Conservation (phyloP, 257 asterid genomes). For the Jacaranda copaia region DNA sequence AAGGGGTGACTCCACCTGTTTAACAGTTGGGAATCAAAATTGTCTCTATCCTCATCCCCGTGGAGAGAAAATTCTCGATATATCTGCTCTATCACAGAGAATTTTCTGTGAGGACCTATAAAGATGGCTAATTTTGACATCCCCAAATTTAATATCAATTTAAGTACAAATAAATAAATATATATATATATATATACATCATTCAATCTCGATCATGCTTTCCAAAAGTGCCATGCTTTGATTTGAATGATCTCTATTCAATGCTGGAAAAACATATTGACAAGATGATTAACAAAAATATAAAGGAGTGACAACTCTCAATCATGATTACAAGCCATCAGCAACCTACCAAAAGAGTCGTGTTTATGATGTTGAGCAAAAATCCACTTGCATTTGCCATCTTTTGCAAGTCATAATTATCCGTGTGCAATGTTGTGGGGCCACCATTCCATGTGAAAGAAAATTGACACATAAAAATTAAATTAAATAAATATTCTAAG, state of each 20-base stretch:
- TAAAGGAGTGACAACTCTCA: neutral
- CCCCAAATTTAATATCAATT: too few relatives aligned
- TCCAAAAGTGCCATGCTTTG: neutral
- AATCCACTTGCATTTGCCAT: slow-evolving; percentile 28
- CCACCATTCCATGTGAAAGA: slow-evolving; percentile 28
- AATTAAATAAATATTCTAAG: too few relatives aligned
- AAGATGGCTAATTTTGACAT: too few relatives aligned
- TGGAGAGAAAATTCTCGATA: too few relatives aligned
- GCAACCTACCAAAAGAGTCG: slow-evolving; percentile 12
- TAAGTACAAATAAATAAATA: too few relatives aligned
- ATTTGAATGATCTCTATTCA: neutral
- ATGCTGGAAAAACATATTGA: neutral
- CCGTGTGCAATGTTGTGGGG: slow-evolving; percentile 37
- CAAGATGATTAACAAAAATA: neutral
- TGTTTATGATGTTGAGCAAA: slow-evolving; percentile 21
- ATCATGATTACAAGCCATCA: neutral
- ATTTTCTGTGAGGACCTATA: too few relatives aligned
- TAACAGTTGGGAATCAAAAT: too few relatives aligned
- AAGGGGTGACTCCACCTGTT: too few relatives aligned
- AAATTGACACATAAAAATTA: neutral
- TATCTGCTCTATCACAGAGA: too few relatives aligned
- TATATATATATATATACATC: neutral
- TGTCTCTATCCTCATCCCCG: too few relatives aligned
- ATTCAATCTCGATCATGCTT: neutral
- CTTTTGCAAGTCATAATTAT: slow-evolving; percentile 39